Evolutionary conservation across 2,329 filamentous ascomycete species (phyloP), one percentile per base, ranked within the genome.

Genomic region (Ophiognomonia clavigignenti-juglandacearum): DNA sequence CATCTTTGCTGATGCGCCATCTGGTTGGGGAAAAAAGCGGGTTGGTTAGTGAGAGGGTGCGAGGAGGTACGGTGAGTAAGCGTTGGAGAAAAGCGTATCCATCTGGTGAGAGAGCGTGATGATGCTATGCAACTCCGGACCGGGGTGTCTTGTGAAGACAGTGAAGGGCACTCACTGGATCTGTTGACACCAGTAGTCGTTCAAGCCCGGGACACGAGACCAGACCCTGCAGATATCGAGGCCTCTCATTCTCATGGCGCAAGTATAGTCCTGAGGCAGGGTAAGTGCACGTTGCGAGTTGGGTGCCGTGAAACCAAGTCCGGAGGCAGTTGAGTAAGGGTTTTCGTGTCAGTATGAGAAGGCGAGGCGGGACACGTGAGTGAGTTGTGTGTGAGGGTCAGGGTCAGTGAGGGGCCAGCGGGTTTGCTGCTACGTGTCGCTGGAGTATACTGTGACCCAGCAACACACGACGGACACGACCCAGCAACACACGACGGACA

Each of bases 151-250:
- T 22, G 24, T 9, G 18, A 8, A n/a, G n/a, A n/a, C n/a, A n/a
- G n/a, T n/a, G 6, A 24, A 38, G 35, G 31, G 14, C 13, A 45
- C 43, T 45, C 16, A 45, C 43, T 51, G 49, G 14, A 51, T 45
- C 45, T 51, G 49, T 37, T 48, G 43, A 19, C 49, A 51, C 49
- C 49, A 51, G 49, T 45, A 48, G 26, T 47, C 43, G 26, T 42
- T 48, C 22, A 51, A 46, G 32, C 49, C 49, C n/a, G 49, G 45
- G 22, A 51, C 43, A 23, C 46, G 45, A 20, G 45, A 47, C 49
- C 49, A 51, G n/a, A 43, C 37, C 34, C 43, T 43, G 27, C 45
- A 44, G n/a, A 51, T 39, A 9, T 46, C 47, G 19, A 48, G 45
- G 37, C 45, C 45, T 38, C 37, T 51, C 49, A 51, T 51, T 34